These are phyloP conservation scores for Climacium dendroides DNA, from an alignment of 225 moss, liverwort and hornwort genomes.

Conservation along the genomic window DNA sequence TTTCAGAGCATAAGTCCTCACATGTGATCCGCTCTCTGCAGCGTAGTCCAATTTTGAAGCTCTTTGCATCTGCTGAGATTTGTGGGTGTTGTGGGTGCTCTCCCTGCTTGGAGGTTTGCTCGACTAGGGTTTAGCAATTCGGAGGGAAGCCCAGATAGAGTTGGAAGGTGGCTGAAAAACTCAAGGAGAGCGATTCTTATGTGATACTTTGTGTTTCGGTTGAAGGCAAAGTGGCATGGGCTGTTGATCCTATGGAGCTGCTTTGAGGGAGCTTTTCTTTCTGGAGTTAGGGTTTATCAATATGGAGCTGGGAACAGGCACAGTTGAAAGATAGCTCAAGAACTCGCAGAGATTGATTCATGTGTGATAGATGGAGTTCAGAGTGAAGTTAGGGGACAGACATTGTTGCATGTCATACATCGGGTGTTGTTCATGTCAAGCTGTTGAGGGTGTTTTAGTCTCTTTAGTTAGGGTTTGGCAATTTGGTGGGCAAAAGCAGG, in stretches of 20 bases:
- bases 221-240: neutral
- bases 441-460: neutral
- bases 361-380: neutral
- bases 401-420: neutral
- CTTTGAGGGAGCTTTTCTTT: neutral
- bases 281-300: neutral
- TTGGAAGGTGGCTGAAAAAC: neutral
- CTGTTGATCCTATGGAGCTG: neutral
- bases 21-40: neutral
- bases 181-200: neutral
- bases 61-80: neutral
- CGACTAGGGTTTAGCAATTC: neutral
- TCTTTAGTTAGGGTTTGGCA: neutral
- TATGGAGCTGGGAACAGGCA: neutral
- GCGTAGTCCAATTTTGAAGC: neutral
- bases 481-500: neutral
- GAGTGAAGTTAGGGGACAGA: neutral
- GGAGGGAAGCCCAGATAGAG: neutral
- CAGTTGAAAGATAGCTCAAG: neutral
- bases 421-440: neutral
- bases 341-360: neutral
- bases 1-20: neutral
- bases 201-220: neutral
- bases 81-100: neutral
- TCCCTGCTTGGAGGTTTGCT: neutral